Conservation (phyloP, 108 stramenopile genomes). For the Pseudonitzschia multiseries region DNA sequence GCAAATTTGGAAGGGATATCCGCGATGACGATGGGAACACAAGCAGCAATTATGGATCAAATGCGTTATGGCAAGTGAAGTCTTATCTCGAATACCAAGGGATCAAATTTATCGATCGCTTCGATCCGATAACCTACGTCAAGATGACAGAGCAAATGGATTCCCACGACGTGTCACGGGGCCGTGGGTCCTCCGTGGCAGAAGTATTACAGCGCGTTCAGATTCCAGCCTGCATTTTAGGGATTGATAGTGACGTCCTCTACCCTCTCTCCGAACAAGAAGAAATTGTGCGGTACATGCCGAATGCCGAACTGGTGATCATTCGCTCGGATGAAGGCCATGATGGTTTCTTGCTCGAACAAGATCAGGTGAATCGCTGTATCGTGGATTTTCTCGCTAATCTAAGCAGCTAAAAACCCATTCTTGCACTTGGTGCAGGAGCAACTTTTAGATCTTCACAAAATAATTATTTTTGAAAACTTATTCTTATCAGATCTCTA, state of each 20-base stretch:
- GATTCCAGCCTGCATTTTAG: slow-evolving; percentile 82
- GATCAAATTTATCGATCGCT: slow-evolving; percentile 81
- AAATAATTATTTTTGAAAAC: neutral
- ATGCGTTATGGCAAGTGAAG: slow-evolving; percentile 84
- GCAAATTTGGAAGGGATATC: slow-evolving; percentile 78
- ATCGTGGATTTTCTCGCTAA: slow-evolving; percentile 70
- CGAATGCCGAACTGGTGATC: slow-evolving; percentile 66
- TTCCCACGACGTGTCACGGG: slow-evolving; percentile 83
- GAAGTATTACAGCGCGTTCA: slow-evolving; percentile 63
- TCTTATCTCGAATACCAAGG: slow-evolving; percentile 92
- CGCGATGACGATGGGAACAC: slow-evolving; percentile 34
- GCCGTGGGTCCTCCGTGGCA: slow-evolving; percentile 53
- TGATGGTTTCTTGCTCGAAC: slow-evolving; percentile 93
- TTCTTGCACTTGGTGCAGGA: neutral
- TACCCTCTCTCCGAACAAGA: slow-evolving; percentile 89
- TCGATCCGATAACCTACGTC: slow-evolving; percentile 92
- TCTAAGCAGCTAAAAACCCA: neutral
- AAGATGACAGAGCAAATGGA: slow-evolving; percentile 94
- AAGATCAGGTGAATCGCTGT: slow-evolving; percentile 83
- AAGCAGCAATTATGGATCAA: slow-evolving; percentile 47
- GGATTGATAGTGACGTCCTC: slow-evolving; percentile 89
- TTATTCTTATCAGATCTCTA: too few species aligned
- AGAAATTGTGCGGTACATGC: slow-evolving; percentile 68
- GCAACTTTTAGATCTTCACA: neutral
- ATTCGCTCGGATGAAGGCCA: slow-evolving; percentile 88